Base-by-base conservation (phyloP, 148 eudicot species). In the Cornus controversa region DNA sequence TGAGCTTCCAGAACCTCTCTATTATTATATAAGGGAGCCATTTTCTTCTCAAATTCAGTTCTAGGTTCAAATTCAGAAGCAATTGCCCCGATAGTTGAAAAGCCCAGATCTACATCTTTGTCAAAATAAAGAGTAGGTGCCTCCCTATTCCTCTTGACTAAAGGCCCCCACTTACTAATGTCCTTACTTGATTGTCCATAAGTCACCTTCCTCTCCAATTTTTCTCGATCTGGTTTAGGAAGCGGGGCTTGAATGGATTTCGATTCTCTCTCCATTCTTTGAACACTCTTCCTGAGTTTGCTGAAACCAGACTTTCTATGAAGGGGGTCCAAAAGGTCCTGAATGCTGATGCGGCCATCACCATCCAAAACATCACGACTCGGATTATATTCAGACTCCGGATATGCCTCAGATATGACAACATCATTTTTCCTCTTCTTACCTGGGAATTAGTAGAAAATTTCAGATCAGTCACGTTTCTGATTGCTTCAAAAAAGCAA, bases 1-100 rank as follows among this genome's bases (percentile, higher is more conserved):
- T 90, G 91, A 67, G 99, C 99, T 72, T 93, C 97, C 67, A 84
- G 82, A 73, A 93, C 88, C 71, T 90, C 91, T 67, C 81, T 80
- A 82, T 84, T 81, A 68, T 90, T 88, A 50, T 90, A 80, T 67
- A 96, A 72, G 28, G 94, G 85, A 67, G 94, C 90, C 42, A 96
- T 90, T 73, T 89, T 79, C 79, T 86, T 93, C 87, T 96, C 99
- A 88, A 92, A 90, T 53, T 86, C 89, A 70, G 90, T 88, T 80
- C 98, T 88, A 50, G 99, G 98, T 85, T 91, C 86, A 87, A 93
- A 96, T 67, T 91, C 97, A 77, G 95, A 86, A 81, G 98, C 99
- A 81, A 96, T 96, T 73, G 95, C 91, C 42, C 98, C 57, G 24
- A 96, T 91, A 31, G 98, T 92, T 34, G 99, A 92, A 84, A 79